phyloP scores from a whole-genome alignment of 352 stramenopile species.

The Pythium rishiriense region DNA sequence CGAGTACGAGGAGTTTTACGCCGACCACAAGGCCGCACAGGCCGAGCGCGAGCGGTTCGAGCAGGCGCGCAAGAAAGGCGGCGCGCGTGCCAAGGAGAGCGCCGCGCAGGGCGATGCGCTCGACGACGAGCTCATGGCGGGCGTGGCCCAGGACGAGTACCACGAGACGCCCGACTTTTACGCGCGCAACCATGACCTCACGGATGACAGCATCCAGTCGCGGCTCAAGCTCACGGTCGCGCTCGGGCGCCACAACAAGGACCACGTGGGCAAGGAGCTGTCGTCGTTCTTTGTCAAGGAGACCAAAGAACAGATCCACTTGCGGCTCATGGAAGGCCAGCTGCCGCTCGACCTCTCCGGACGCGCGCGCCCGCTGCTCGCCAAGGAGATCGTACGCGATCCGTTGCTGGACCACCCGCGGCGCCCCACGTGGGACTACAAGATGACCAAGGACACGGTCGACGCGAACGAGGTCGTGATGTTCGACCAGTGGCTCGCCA shows the following conservation, averaged over 20 bases:
- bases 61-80: slow-evolving; percentile 11
- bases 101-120: slow-evolving; percentile 31
- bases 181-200: slow-evolving; percentile 63
- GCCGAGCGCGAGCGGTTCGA: slow-evolving; percentile 16
- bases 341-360: slow-evolving; percentile 54
- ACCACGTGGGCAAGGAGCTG: slow-evolving; percentile 78
- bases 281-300: slow-evolving; percentile 88
- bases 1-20: slow-evolving; percentile 64
- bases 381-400: slow-evolving; percentile 59
- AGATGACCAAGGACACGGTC: slow-evolving; percentile 84
- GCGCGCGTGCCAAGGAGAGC: slow-evolving; percentile 24
- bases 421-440: slow-evolving; percentile 72
- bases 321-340: slow-evolving; percentile 85
- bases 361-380: slow-evolving; percentile 57
- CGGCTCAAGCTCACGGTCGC: slow-evolving; percentile 79
- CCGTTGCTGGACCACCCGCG: slow-evolving; percentile 72
- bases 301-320: slow-evolving; percentile 85
- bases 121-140: slow-evolving; percentile 33
- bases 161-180: slow-evolving; percentile 62
- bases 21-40: slow-evolving; percentile 31
- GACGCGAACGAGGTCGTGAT: slow-evolving; percentile 81
- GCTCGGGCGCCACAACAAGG: slow-evolving; percentile 82
- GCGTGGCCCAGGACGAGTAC: slow-evolving; percentile 32
- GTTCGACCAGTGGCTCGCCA: slow-evolving; percentile 86
- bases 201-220: slow-evolving; percentile 57